phyloP scores from a whole-genome alignment of 1,284 basidiomycete species.

The Cryptococcus sp. region DNA sequence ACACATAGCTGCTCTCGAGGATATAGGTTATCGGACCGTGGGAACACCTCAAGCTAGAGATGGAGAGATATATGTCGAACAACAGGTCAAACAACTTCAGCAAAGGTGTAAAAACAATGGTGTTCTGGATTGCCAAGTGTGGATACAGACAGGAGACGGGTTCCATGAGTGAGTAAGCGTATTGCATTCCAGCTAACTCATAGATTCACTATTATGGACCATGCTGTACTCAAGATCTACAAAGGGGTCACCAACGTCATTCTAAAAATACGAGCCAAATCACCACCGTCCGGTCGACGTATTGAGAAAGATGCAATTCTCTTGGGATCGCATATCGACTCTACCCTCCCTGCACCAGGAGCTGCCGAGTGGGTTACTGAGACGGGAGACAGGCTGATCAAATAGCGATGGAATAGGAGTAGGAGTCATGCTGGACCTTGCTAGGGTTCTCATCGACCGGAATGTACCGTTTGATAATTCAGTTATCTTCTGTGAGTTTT shows the following conservation, averaged over 20 bases:
- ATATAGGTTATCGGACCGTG: conserved; percentile 86
- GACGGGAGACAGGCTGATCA: conserved; percentile 6
- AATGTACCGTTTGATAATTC: conserved; percentile 71
- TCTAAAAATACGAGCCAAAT: conserved; percentile 64
- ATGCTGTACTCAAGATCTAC: conserved; percentile 87
- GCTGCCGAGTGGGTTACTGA: conserved; percentile 61
- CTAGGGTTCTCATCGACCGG: conserved; percentile 70
- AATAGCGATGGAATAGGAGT: conserved; percentile 69
- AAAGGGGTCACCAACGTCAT: conserved; percentile 82
- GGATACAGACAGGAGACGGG: conserved; percentile 78
- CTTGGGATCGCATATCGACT: conserved; percentile 84
- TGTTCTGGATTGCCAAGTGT: conserved; percentile 76
- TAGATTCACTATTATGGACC: conserved; percentile 79
- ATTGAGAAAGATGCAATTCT: conserved; percentile 78
- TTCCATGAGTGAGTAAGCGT: conserved; percentile 65
- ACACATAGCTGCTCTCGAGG: conserved; percentile 53
- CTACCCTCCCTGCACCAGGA: conserved; percentile 61
- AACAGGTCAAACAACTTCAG: conserved; percentile 60
- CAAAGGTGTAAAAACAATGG: conserved; percentile 58
- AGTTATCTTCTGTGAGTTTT: conserved; percentile 71
- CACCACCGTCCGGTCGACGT: conserved; percentile 52
- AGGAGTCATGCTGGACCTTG: conserved; percentile 86
- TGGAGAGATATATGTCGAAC: conserved; percentile 77
- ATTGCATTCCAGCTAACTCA: not conserved
- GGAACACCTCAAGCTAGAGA: conserved; percentile 83